Evolutionary conservation across 2,329 filamentous ascomycete genomes (phyloP), one percentile per base, ranked within the genome.

Genomic region (Aspergillus sp.): DNA sequence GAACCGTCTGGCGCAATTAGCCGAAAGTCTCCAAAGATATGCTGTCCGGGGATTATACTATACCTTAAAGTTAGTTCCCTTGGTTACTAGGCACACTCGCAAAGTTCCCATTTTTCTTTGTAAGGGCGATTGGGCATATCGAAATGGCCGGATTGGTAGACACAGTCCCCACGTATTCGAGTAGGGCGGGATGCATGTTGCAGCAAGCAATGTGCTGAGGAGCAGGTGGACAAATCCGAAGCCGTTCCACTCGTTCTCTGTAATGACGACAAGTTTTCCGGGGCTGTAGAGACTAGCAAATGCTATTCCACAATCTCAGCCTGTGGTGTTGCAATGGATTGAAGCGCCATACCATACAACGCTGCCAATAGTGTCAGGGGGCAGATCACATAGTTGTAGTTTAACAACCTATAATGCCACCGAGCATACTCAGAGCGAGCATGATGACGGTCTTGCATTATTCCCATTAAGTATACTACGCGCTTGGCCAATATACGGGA

Each of bases 1-100:
- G 30, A 9, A 45, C 52, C 6, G 48, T 51, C 45, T 47, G 26
- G 9, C 6, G n/a, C 14, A n/a, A 24, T 36, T 32, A 14, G 26
- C 10, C 11, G 5, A 8, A 22, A 38, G 13, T 4, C 33, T n/a
- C 6, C 22, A 47, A 20, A 26, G 19, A 19, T 24, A 30, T 17
- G 17, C 9, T 17, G 9, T 45, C 19, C 13, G n/a, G n/a, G n/a
- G n/a, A n/a, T n/a, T n/a, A n/a, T n/a, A n/a, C n/a, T n/a, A n/a
- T 48, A 48, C 46, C 33, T 51, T 32, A 8, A 51, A 30, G 22
- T 54, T 54, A 1, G 52, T 54, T 16, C 48, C 52, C 22, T 51
- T 51, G 10, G 52, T 54, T 14, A 51, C 52, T 13, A 54, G 45
- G 22, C 48, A 54, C 26, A 54, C 41, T 16, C 41, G 19, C 16